Percentiles rank a stretch among this genome's conserved stretches.
Conservation (phyloP, 345 rosid species). For the Syzygium grande region DNA sequence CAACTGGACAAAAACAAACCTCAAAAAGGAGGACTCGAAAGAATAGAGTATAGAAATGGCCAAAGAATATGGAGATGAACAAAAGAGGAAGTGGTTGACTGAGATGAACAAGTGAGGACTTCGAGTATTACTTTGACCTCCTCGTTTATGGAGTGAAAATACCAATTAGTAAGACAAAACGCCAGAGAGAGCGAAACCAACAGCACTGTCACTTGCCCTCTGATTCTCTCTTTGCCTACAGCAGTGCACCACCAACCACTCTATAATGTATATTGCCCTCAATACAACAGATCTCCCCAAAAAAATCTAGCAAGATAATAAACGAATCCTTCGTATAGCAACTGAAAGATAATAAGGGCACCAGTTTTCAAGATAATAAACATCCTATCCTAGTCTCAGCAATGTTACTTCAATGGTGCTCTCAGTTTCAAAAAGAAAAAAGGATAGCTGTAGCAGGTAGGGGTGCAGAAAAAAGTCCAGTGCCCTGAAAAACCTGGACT, state of each 20-base stretch:
- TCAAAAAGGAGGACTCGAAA: not conserved
- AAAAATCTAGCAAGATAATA: not conserved
- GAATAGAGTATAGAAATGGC: not conserved
- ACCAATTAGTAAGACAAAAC: not conserved
- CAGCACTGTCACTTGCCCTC: not conserved
- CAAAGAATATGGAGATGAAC: not conserved
- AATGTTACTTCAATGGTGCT: not conserved
- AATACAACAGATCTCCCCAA: not conserved
- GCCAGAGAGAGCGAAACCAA: not conserved
- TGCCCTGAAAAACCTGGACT: not conserved
- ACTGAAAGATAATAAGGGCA: not conserved
- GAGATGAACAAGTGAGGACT: not conserved
- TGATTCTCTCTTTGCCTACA: not conserved
- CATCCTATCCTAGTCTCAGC: not conserved
- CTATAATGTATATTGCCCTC: not conserved
- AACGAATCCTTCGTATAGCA: not conserved
- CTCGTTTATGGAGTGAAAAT: not conserved
- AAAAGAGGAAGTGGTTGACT: not conserved
- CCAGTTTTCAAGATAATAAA: not conserved
- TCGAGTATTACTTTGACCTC: not conserved
- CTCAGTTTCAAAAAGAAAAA: not conserved
- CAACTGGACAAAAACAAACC: not conserved
- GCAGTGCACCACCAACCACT: not conserved
- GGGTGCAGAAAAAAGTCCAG: not conserved
- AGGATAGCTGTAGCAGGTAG: not conserved